Evolutionary conservation across 2,329 filamentous ascomycete species (phyloP), one percentile per base, ranked within the genome.

Genomic region (Hirsutella minnesotensis): DNA sequence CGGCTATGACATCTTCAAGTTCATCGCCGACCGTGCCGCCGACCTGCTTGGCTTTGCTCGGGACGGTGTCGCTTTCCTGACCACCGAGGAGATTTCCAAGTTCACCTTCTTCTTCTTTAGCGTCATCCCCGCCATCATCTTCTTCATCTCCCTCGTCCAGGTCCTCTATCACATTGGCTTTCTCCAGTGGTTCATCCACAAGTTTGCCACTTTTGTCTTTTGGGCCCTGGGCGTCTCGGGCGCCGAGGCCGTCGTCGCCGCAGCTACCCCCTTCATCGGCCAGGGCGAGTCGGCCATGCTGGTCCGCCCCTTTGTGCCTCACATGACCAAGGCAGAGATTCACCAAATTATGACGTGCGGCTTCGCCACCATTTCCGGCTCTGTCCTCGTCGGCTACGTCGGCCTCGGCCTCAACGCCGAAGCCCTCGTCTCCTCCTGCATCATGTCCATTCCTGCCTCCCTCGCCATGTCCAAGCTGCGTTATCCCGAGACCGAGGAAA

Each of bases 241-340:
- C 47, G 86, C 86, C 38, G 89, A 95, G 63, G 87, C 89, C n/a
- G 84, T 95, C 40, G 89, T 95, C 45, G 89, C 89, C 29, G 85
- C 89, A 29, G 88, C 89, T 9, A 94, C 88, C 1, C 89, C 89
- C 9, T 95, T 95, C 65, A 92, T 95, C 56, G 89, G 89, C 9
- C 88, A 94, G 67, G 88, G 89, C 56, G 89, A 95, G 70, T 92
- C 85, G 20, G 87, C 86, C 46, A 94, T 95, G 84, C 68, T 95
- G 56, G 87, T 95, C 62, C 80, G 81, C 43, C 87, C 87, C 1
- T 95, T 94, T 60, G 79, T 95, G 38, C 70, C 85, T 10, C 81
- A 92, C 61, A 75, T 95, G 56, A 95, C 89, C 48, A 73, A 81
- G 57, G 86, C 87, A 50, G 89, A 95, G 64, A 68, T 95, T 45